Conservation (phyloP, 495 filamentous ascomycete genomes). For the Aspergillus kassunensis region DNA sequence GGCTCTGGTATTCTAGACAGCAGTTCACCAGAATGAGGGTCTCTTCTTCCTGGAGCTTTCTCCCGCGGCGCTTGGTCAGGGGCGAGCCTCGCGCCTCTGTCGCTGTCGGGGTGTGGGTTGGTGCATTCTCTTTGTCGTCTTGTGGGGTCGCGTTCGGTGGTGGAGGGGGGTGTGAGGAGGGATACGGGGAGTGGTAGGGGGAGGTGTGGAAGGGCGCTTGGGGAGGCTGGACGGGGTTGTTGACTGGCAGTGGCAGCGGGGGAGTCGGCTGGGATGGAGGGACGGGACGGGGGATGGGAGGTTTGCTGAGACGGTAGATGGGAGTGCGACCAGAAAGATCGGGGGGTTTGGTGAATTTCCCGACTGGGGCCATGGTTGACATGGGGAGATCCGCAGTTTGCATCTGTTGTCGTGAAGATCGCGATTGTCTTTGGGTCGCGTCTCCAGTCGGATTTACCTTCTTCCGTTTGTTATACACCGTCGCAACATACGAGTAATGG, state of each 20-base stretch:
- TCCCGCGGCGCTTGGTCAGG: conserved; percentile 7
- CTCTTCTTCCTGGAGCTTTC: conserved; percentile 13
- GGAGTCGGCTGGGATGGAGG: background rate
- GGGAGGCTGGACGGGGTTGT: background rate
- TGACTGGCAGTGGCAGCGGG: background rate
- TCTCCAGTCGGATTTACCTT: background rate
- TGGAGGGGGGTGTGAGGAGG: background rate
- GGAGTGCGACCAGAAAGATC: conserved; percentile 15
- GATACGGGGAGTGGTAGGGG: conserved; percentile 4
- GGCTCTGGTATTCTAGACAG: conserved; percentile 12
- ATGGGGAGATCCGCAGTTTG: background rate
- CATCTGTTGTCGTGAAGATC: background rate
- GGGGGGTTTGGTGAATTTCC: conserved; percentile 2
- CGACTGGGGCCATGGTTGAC: conserved; percentile 6
- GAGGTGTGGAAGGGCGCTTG: conserved; percentile 1
- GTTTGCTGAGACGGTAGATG: conserved; percentile 12
- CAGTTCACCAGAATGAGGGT: conserved; percentile 10
- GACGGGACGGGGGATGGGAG: background rate
- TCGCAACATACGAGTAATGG: too few species aligned
- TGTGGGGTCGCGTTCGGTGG: background rate
- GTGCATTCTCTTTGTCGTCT: conserved; percentile 4
- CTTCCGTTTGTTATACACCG: too few species aligned
- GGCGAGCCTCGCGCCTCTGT: conserved; percentile 6
- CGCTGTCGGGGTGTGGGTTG: background rate
- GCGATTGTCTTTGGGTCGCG: background rate